Conservation (phyloP, 441 rosid species). For the Viola pubescens region DNA sequence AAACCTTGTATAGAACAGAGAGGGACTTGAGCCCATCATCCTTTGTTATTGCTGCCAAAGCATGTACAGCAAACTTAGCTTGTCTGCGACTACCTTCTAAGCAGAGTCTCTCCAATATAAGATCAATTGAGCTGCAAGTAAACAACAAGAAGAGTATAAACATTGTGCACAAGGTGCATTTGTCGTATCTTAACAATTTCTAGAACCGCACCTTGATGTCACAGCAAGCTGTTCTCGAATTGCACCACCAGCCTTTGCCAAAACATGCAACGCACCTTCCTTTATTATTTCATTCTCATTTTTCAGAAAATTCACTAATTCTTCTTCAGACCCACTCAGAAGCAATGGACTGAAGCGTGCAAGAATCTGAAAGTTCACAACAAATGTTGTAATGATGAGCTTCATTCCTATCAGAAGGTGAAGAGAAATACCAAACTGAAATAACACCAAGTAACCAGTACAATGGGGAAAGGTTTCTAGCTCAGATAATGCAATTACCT, state of each 20-base stretch:
- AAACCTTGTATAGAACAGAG: slow-evolving; percentile 94
- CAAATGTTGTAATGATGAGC: background rate
- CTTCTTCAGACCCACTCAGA: slow-evolving; percentile 78
- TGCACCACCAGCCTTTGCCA: slow-evolving; percentile 97
- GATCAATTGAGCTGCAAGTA: slow-evolving; percentile 77
- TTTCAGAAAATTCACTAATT: slow-evolving; percentile 68
- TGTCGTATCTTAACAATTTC: background rate
- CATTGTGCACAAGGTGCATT: slow-evolving; percentile 11
- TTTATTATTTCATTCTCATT: slow-evolving; percentile 80
- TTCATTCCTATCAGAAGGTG: too few relatives aligned
- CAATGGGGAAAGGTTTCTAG: too few relatives aligned
- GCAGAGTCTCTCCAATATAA: slow-evolving; percentile 85
- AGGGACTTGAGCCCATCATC: slow-evolving; percentile 98
- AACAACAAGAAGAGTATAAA: slow-evolving; percentile 24
- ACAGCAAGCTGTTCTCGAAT: slow-evolving; percentile 85
- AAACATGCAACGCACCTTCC: slow-evolving; percentile 85
- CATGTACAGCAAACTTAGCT: slow-evolving; percentile 98
- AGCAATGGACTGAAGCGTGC: slow-evolving; percentile 81
- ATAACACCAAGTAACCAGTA: too few relatives aligned
- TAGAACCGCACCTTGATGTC: slow-evolving; percentile 63
- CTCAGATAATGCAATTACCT: slow-evolving; percentile 4
- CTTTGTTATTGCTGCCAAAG: slow-evolving; percentile 95
- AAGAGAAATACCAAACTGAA: too few relatives aligned
- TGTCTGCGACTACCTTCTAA: slow-evolving; percentile 95
- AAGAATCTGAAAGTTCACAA: slow-evolving; percentile 55